Evolutionary conservation across 306 rosid genomes (phyloP), one percentile per base, ranked within the genome.

Genomic region (Trichosanthes cucumerina): DNA sequence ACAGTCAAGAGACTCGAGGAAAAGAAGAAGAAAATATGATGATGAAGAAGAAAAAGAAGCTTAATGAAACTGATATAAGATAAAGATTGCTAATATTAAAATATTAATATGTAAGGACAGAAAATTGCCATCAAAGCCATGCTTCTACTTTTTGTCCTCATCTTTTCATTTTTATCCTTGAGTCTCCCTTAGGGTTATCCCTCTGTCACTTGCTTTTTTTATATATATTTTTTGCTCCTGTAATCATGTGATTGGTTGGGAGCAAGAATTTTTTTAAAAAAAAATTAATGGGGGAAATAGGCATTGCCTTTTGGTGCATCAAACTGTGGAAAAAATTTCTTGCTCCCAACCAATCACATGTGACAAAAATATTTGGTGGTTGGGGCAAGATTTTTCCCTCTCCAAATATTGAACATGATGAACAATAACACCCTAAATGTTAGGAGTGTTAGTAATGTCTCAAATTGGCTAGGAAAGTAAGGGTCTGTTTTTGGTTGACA

Each of bases 241-340:
- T 79, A 41, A 18, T 52, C 84, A 78, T 76, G 83, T 82, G 84
- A 77, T 81, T 82, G 78, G 87, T 56, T 59, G 58, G 24, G 49
- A 76, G 81, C n/a, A n/a, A n/a, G n/a, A n/a, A 33, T 46, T 3
- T 53, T 7, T 53, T 15, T 23, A 54, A 19, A 58, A 0, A 5
- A 12, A 10, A 31, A 54, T n/a, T n/a, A n/a, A n/a, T n/a, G 74
- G 73, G 19, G 18, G 18, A n/a, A 18, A 18, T 41, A 41, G 68
- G 23, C 77, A 46, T 58, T 36, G 38, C 76, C 0, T 33, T 62
- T 12, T 62, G 15, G 21, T 62, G 43, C 66, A 59, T 9, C 18
- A 59, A 59, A 59, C 38, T 60, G 68, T 60, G 68, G 19, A n/a
- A n/a, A n/a, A n/a, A n/a, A n/a, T n/a, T n/a, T n/a, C n/a, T n/a